Evolutionary conservation across 2,329 filamentous ascomycete genomes (phyloP).

Genomic region (Mycocentrospora acerina): DNA sequence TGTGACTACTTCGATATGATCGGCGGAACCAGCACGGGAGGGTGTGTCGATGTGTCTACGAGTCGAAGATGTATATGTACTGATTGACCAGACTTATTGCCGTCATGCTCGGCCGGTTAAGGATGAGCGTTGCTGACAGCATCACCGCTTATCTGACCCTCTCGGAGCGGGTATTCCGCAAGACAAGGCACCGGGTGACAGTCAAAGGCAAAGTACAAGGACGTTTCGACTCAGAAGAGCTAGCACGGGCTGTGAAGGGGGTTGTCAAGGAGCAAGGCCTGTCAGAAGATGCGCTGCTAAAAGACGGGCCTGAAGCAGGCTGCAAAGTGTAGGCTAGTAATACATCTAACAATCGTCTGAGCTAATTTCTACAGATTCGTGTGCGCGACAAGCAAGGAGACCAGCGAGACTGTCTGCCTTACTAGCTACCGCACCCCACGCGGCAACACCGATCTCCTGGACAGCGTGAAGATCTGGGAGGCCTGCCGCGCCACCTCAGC

Average conservation of each 20-base stretch:
- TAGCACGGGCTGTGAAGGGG: slow-evolving; percentile 13
- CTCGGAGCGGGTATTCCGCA: slow-evolving; percentile 13
- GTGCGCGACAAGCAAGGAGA: slow-evolving; percentile 35
- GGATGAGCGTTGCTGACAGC: slow-evolving; percentile 8
- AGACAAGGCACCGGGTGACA: slow-evolving; percentile 13
- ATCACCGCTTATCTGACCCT: slow-evolving; percentile 11
- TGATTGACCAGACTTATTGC: slow-evolving; percentile 8
- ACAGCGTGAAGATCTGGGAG: slow-evolving; percentile 23
- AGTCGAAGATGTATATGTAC: neutral
- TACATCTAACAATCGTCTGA: neutral
- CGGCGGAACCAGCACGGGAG: slow-evolving; percentile 3
- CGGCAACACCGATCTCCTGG: slow-evolving; percentile 19
- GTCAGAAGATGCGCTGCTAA: slow-evolving; percentile 12
- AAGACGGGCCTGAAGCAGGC: slow-evolving; percentile 2
- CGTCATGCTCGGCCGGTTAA: slow-evolving; percentile 9
- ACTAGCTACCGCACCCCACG: slow-evolving; percentile 34
- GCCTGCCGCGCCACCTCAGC: slow-evolving; percentile 14
- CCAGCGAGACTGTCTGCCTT: slow-evolving; percentile 32
- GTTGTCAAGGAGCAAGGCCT: slow-evolving; percentile 13
- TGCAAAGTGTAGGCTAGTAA: slow-evolving; percentile 9
- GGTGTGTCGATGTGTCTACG: slow-evolving; percentile 2
- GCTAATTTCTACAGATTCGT: slow-evolving; percentile 10
- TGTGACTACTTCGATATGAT: slow-evolving; percentile 14
- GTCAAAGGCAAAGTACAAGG: slow-evolving; percentile 15
- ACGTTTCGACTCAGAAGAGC: slow-evolving; percentile 20